Conservation (phyloP, 768 basidiomycete species). For the Xerocomus brunneocitrinus region DNA sequence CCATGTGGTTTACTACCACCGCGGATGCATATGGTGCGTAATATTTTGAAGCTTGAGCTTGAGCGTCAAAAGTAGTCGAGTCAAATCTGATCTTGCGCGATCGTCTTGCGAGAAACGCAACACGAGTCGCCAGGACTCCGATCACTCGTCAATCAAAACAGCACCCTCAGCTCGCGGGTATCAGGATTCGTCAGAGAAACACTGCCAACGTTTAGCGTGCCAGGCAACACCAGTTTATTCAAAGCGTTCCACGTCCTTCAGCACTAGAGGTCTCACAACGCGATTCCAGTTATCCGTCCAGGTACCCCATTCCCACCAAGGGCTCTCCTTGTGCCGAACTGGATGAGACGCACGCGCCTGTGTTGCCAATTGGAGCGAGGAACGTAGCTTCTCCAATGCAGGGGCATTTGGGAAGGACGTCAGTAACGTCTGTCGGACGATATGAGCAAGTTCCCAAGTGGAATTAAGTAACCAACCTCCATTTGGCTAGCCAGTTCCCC, state of each 20-base stretch:
- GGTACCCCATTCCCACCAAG: slow-evolving; percentile 56
- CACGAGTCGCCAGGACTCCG: no score
- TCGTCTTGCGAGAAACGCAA: no score
- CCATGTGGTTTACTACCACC: no score
- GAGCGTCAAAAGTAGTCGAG: no score
- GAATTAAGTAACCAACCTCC: slow-evolving; percentile 34
- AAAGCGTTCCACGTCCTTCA: slow-evolving; percentile 28
- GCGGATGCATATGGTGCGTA: no score
- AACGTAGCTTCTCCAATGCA: slow-evolving; percentile 47
- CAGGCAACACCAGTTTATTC: slow-evolving; percentile 7
- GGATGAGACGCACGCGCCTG: slow-evolving; percentile 21
- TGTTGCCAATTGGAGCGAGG: slow-evolving; percentile 40
- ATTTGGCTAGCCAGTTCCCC: slow-evolving; percentile 67
- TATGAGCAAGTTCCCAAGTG: not conserved
- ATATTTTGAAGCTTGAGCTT: no score
- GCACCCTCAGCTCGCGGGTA: not conserved
- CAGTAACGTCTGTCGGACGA: slow-evolving; percentile 47
- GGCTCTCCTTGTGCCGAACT: slow-evolving; percentile 19
- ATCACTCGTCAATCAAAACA: no score
- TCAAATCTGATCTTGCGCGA: no score
- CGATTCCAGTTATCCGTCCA: slow-evolving; percentile 88
- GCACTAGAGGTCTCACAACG: slow-evolving; percentile 55
- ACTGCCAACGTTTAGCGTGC: not conserved
- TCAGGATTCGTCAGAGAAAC: not conserved
- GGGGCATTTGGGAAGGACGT: slow-evolving; percentile 54